Evolutionary conservation across 2,329 filamentous ascomycete genomes (phyloP), one percentile per base, ranked within the genome.

Genomic region (Venturia effusa): DNA sequence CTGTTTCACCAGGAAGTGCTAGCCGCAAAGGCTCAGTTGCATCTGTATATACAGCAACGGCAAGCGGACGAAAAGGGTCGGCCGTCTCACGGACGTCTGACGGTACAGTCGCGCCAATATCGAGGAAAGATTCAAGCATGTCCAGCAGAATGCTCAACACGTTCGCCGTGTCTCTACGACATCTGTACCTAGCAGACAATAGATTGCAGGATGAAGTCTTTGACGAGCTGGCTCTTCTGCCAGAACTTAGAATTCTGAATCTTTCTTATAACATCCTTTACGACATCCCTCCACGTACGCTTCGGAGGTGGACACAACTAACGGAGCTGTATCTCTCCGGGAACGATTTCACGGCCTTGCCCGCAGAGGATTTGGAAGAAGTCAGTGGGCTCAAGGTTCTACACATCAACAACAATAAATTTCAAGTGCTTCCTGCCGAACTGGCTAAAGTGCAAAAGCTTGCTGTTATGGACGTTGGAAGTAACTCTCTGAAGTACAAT

Each of bases 331-430:
- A 97, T 71, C 81, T 99, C 3, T 97, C 94, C 2, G 93, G 94
- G 34, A 99, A 99, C 70, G 92, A 96, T 70, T 79, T 99, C 63
- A 95, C 92, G 0, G 93, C 88, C 17, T 78, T 99, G 45, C 94
- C 94, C 2, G 90, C 92, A 0, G 94, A 99, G 75, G 94, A 99
- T 70, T 80, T 99, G 57, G 93, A 96, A 75, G 91, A 97, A 71
- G 88, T 89, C 66, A 92, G 89, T 70, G 84, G 90, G 61, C 81
- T 99, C 45, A 92, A 94, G 73, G 86, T 95, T 4, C 83, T 99
- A 7, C 92, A 97, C 73, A 90, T 99, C 77, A 99, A 99, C 77
- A 90, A 88, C 73, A 99, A 99, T 78, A 94, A 96, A 73, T 99
- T 99, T 73, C 96, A 96, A 69, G 95, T 96, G 40, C 81, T 99